Evolutionary conservation across 2,329 filamentous ascomycete species (phyloP).

Genomic region (Dactylonectria estremocensis): DNA sequence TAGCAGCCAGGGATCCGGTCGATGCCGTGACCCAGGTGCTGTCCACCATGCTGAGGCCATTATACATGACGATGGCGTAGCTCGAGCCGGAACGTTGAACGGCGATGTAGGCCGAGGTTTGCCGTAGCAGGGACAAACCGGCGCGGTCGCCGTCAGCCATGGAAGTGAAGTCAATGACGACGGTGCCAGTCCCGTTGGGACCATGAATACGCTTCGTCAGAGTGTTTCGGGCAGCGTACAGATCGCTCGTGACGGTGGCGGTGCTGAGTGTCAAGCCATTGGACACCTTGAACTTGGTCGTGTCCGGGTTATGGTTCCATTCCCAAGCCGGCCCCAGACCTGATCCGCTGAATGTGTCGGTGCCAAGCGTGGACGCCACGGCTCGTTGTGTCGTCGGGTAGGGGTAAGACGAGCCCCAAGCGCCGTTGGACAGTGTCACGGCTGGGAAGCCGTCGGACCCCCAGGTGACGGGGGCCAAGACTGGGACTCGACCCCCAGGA

Average conservation of each 20-base stretch:
- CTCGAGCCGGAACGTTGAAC: not conserved
- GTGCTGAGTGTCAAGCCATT: not conserved
- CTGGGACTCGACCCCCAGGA: constrained; percentile 69
- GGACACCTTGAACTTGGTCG: not conserved
- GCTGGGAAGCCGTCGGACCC: constrained; percentile 63
- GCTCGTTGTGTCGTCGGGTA: not conserved
- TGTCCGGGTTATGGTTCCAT: constrained; percentile 15
- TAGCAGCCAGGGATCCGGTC: not conserved
- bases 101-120: not conserved
- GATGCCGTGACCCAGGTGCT: constrained; percentile 3
- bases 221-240: constrained; percentile 1
- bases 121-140: not conserved
- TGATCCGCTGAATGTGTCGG: not conserved
- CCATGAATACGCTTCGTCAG: constrained; percentile 5
- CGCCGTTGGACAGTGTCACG: constrained; percentile 24
- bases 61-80: not conserved
- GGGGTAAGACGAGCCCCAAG: not conserved
- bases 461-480: constrained; percentile 67
- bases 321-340: not conserved
- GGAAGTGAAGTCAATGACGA: not conserved
- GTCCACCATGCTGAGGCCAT: not conserved
- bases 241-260: not conserved
- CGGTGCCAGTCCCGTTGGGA: not conserved
- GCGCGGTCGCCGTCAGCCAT: not conserved
- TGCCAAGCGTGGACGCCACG: not conserved